phyloP scores from a whole-genome alignment of 2,329 filamentous ascomycete genomes.

The Fusarium sp. region DNA sequence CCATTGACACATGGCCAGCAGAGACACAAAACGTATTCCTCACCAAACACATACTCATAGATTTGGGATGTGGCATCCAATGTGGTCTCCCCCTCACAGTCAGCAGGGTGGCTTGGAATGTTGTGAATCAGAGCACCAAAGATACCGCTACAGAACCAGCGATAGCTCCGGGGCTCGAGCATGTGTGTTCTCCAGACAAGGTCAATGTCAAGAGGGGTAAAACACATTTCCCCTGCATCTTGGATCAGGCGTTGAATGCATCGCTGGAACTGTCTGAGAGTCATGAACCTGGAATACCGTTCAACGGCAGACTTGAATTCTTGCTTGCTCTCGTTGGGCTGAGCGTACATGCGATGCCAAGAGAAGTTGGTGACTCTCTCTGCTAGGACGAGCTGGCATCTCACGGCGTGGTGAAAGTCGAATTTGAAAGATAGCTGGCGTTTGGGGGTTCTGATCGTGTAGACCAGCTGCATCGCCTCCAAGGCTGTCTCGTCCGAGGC shows the following conservation, averaged over 20 bases:
- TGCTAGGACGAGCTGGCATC: conserved; percentile 26
- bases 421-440: conserved; percentile 3
- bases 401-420: conserved; percentile 18
- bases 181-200: conserved; percentile 36
- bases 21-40: conserved; percentile 25
- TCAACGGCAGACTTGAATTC: conserved; percentile 15
- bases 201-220: conserved; percentile 31
- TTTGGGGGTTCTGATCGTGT: neutral
- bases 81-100: neutral
- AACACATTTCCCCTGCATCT: neutral
- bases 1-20: conserved; percentile 36
- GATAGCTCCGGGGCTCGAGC: conserved; percentile 21
- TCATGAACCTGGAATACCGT: conserved; percentile 30
- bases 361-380: conserved; percentile 20
- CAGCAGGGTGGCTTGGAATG: conserved; percentile 14
- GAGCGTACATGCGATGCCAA: conserved; percentile 30
- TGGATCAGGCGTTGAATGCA: neutral
- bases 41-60: conserved; percentile 22
- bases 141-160: conserved; percentile 11
- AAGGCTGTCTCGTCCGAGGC: conserved; percentile 10
- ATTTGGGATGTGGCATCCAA: conserved; percentile 2
- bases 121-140: conserved; percentile 13
- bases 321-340: neutral
- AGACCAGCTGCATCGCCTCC: neutral
- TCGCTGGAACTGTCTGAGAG: conserved; percentile 4